A percentile compares a stretch with the other conserved stretches of the same genome.
Conservation (phyloP, 2,329 filamentous ascomycete genomes). For the Colletotrichum sublineola region DNA sequence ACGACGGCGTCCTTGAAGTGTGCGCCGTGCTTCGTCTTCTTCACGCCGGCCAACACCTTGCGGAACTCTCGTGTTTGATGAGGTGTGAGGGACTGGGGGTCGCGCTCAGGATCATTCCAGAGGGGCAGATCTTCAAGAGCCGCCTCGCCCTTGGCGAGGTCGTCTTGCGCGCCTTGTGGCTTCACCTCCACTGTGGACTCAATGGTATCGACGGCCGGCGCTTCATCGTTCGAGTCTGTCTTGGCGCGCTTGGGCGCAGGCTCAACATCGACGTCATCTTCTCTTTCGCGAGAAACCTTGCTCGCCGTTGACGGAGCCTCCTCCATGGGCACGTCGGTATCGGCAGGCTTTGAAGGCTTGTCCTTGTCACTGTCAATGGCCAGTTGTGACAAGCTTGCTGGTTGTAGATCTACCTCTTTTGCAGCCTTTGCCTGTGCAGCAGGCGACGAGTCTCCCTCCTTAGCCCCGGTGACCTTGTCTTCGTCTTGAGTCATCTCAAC, state of each 20-base stretch:
- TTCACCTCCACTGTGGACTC: constrained; percentile 48
- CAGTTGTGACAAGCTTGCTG: constrained; percentile 55
- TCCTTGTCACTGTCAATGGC: constrained; percentile 53
- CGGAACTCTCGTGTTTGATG: constrained; percentile 73
- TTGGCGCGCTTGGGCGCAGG: constrained; percentile 86
- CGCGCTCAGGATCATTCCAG: constrained; percentile 59
- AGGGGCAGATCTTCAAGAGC: constrained; percentile 51
- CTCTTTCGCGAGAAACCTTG: constrained; percentile 81
- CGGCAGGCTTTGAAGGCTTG: constrained; percentile 19
- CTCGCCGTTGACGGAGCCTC: constrained; percentile 62
- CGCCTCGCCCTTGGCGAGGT: constrained; percentile 35
- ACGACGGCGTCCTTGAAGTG: constrained; percentile 85
- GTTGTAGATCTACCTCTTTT: constrained; percentile 52
- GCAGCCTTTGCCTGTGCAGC: constrained; percentile 39
- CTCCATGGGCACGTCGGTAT: constrained; percentile 64
- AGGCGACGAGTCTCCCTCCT: constrained; percentile 28
- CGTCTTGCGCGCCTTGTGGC: constrained; percentile 50
- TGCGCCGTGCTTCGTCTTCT: constrained; percentile 85
- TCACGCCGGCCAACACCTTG: constrained; percentile 78
- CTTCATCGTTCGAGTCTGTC: constrained; percentile 69
- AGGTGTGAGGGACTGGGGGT: constrained; percentile 66
- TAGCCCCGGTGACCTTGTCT: constrained; percentile 27
- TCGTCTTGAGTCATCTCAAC: constrained; percentile 39
- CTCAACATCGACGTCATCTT: constrained; percentile 76
- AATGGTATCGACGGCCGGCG: constrained; percentile 45